phyloP scores from a whole-genome alignment of 148 eudicot species.

The Rhododendron ovatum region DNA sequence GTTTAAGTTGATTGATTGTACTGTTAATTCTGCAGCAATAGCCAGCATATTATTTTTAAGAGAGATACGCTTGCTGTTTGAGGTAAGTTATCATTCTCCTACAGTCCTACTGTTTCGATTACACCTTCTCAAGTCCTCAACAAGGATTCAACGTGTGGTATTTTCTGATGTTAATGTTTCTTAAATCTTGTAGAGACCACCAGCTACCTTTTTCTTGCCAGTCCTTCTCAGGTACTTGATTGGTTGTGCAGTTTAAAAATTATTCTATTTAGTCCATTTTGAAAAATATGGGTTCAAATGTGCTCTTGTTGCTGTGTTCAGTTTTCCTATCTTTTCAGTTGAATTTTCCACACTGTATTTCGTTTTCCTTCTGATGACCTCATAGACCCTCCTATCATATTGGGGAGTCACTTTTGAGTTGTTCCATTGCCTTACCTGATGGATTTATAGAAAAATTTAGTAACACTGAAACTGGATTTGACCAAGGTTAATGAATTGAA shows the following conservation, averaged over 20 bases:
- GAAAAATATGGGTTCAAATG: background rate
- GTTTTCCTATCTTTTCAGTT: background rate
- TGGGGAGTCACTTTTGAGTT: background rate
- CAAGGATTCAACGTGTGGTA: background rate
- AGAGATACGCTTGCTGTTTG: conserved; percentile 41
- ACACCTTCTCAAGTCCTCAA: background rate
- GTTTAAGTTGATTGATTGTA: conserved; percentile 1
- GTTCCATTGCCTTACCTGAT: background rate
- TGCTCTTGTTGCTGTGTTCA: background rate
- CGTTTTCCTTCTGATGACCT: background rate
- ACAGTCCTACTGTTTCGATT: background rate
- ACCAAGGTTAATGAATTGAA: background rate
- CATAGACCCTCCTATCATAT: too few species aligned
- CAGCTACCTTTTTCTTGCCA: conserved; percentile 40
- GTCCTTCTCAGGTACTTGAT: conserved; percentile 51
- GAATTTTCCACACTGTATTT: background rate
- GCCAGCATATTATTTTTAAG: conserved; percentile 67
- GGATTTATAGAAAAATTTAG: background rate
- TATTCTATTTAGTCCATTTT: background rate
- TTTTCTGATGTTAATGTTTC: conserved; percentile 7
- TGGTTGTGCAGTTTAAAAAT: background rate
- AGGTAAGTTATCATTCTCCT: conserved; percentile 34
- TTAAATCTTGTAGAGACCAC: conserved; percentile 44
- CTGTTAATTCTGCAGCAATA: conserved; percentile 56
- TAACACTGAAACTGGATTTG: background rate